phyloP scores from a whole-genome alignment of 805 yeast species.

The Torulaspora maleeae region DNA sequence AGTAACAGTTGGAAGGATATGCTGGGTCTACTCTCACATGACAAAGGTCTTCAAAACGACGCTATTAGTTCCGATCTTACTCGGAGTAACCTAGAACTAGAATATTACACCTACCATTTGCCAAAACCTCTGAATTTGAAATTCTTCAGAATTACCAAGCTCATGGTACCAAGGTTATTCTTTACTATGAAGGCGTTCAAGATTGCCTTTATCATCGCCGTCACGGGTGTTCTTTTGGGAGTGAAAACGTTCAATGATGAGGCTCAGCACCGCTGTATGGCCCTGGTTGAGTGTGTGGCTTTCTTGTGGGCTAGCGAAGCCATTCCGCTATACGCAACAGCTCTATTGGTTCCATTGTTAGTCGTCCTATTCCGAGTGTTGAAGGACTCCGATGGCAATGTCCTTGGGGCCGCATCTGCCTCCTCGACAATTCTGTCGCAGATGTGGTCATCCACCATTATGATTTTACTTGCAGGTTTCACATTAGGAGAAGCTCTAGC shows the following conservation, averaged over 20 bases:
- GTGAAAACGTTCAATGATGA: constrained; percentile 59
- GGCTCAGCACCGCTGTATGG: constrained; percentile 60
- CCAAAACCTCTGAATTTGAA: constrained; percentile 31
- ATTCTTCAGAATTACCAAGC: constrained; percentile 28
- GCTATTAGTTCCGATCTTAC: constrained; percentile 2
- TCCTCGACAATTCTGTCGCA: constrained; percentile 61
- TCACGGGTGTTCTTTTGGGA: constrained; percentile 51
- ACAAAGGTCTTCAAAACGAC: constrained; percentile 31
- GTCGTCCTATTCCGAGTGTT: constrained; percentile 66
- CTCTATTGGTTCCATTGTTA: constrained; percentile 74
- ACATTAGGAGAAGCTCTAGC: constrained; percentile 90
- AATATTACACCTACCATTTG: constrained; percentile 32
- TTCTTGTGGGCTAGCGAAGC: constrained; percentile 94
- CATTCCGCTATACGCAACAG: constrained; percentile 87
- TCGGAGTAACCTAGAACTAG: constrained; percentile 30
- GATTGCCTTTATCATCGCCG: constrained; percentile 43
- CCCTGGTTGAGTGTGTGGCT: constrained; percentile 58
- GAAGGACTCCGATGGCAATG: constrained; percentile 47
- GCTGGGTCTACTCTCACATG: constrained; percentile 70
- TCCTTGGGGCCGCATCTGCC: constrained; percentile 63
- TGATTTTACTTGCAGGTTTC: constrained; percentile 87
- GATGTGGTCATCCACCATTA: constrained; percentile 94
- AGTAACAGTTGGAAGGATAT: constrained; percentile 95
- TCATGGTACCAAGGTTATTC: constrained; percentile 46
- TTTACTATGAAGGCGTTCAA: constrained; percentile 47